phyloP scores from a whole-genome alignment of 306 rosid species.

The Ormosia semicastrata region DNA sequence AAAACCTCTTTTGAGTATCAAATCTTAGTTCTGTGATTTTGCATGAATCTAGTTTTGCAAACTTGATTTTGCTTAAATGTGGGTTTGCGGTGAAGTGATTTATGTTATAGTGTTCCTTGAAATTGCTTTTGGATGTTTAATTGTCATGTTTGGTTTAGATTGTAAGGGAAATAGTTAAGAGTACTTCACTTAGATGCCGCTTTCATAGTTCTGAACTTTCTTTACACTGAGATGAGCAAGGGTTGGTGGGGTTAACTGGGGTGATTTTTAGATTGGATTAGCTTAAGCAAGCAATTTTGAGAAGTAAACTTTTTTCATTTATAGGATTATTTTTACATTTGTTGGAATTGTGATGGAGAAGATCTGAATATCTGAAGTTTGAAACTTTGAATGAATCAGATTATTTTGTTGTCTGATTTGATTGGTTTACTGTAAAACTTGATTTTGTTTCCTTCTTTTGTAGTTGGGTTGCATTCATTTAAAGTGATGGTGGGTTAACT shows the following conservation, averaged over 20 bases:
- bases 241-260: neutral
- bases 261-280: neutral
- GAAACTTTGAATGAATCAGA: neutral
- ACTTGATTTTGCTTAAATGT: neutral
- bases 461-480: neutral
- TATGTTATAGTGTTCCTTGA: neutral
- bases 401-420: slow-evolving; percentile 6
- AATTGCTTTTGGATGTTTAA: neutral
- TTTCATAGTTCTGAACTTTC: neutral
- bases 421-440: neutral
- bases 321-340: neutral
- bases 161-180: too few species aligned
- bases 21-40: too few species aligned
- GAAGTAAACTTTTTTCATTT: neutral
- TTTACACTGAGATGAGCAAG: neutral
- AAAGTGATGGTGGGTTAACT: neutral
- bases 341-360: neutral
- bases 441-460: neutral
- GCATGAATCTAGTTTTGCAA: neutral
- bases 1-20: too few species aligned
- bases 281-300: neutral
- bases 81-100: neutral
- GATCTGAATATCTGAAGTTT: neutral
- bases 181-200: neutral
- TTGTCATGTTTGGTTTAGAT: neutral